Base-by-base conservation (phyloP, 768 basidiomycete species). In the Leccinum variicolor region DNA sequence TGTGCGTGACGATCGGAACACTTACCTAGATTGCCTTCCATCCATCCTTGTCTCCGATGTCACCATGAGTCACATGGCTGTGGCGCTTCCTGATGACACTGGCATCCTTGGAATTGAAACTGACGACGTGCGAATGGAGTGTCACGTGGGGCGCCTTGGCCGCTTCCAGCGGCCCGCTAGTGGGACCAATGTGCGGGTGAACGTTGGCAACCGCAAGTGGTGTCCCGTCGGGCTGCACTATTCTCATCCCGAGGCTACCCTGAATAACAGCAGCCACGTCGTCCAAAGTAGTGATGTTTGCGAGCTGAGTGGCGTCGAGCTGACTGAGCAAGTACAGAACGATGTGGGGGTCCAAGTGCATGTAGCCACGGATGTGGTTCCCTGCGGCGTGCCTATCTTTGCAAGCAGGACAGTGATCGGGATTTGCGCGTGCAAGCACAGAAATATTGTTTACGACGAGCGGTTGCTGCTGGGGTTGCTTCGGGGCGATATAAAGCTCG, bases 401-500 rank as follows among this genome's bases (percentile, higher is more conserved):
- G 34, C 64, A 65, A 26, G 53, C 46, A 7, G 56, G 31, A 36
- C 64, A 66, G 1, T 55, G 46, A 3, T 60, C 54, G 3, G 61
- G 54, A 6, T 54, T 26, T 2, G 41, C 50, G 6, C 64, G 64
- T 2, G 41, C 56, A 8, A 65, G 54, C 2, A 66, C 64, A 0
- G 58, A 60, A 31, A 57, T 52, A 25, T 29, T 66, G 58, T 65
- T 66, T 2, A 65, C 43, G 28, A 66, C 52, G 19, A 2, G 13
- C 1, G 36, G 1, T 10, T 28, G 13, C 2, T 45, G 15, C 13
- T 39, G 25, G 4, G 7, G 14, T 6, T 56, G 4, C 41, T 59
- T 62, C 3, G 60, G 60, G 7, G 23, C 39, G 2, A 65, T 6
- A 54, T 53, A 60, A 6, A 65, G 56, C 15, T 65, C 64, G 36